Evolutionary conservation across 805 yeast species (phyloP), one percentile per base, ranked within the genome.

Genomic region (Suhomyces emberorum): DNA sequence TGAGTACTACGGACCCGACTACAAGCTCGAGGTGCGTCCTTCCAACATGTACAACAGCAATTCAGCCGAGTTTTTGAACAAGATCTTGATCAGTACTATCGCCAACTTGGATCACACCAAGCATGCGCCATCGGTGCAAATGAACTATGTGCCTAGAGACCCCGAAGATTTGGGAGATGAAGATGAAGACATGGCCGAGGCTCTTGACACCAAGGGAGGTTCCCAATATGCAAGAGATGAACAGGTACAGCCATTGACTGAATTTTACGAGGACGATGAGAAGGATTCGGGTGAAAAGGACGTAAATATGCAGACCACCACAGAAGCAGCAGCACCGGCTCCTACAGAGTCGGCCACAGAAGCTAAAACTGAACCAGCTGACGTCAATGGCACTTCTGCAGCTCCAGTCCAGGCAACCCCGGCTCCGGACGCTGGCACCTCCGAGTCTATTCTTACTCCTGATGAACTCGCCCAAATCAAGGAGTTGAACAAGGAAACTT

Each of bases 391-490:
- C n/a, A n/a, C n/a, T n/a, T n/a, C n/a, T n/a, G n/a, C 32, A 4
- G 32, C 23, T 8, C n/a, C 30, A 11, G 28, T 21, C 9, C 30
- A 47, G 16, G 47, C 10, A 7, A 7, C 23, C 23, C 7, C 7
- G 23, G 23, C 23, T 20, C 10, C 23, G 23, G 23, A 20, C 10
- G 23, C 23, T 7, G 23, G 23, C 23, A 20, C 23, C 23, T 20
- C 23, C 12, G 26, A 23, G 26, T 23, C 26, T n/a, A 23, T 37
- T 39, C 41, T 65, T 34, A 65, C 72, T 3, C 67, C 56, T 14
- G 66, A 57, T 19, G 72, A 67, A 43, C 39, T 57, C 56, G 51
- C 49, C 30, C 69, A 67, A 48, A 64, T 67, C 22, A 59, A 61
- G 24, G 58, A 56, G 25, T 54, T 66, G 46, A 66, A 65, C 42